Evolutionary conservation across 1,284 basidiomycete genomes (phyloP).

Genomic region (Caloboletus inedulis): DNA sequence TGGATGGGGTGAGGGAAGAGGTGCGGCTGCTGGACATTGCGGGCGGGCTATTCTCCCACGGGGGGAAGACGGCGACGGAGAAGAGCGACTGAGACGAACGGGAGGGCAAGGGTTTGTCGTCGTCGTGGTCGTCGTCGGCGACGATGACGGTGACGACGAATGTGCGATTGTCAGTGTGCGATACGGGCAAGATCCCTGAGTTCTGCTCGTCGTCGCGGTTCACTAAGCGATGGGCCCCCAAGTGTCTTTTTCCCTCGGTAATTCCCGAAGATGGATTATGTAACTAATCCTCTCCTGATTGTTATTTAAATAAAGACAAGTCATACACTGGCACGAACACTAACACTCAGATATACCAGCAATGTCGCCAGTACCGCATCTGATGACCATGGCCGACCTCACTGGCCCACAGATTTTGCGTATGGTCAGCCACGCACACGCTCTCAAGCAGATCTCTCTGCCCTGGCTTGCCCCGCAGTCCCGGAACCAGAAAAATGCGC

Average conservation of each 20-base stretch:
- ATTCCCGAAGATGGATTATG: constrained; percentile 15
- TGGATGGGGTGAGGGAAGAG: constrained; percentile 52
- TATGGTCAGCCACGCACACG: constrained; percentile 57
- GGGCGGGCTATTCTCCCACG: constrained; percentile 4
- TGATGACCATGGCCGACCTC: constrained; percentile 86
- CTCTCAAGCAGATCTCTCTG: constrained; percentile 57
- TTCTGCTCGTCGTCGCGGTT: background rate
- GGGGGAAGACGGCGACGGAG: background rate
- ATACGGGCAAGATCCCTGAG: constrained; percentile 1
- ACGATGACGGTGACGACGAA: constrained; percentile 4
- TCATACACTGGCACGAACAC: background rate
- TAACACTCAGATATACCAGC: constrained; percentile 1
- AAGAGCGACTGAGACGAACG: background rate
- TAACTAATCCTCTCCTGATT: constrained; percentile 4
- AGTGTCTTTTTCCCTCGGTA: constrained; percentile 15
- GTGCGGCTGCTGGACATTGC: constrained; percentile 26
- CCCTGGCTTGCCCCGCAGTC: constrained; percentile 58
- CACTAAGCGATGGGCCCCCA: background rate
- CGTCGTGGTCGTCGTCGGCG: constrained; percentile 11
- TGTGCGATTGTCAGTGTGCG: constrained; percentile 7
- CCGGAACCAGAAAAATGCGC: constrained; percentile 32
- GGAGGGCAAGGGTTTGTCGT: background rate
- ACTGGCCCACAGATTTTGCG: constrained; percentile 65
- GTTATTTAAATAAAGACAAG: no score
- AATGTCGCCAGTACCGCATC: constrained; percentile 53